phyloP scores from a whole-genome alignment of 2,329 filamentous ascomycete species.

The Lachnellula arida region DNA sequence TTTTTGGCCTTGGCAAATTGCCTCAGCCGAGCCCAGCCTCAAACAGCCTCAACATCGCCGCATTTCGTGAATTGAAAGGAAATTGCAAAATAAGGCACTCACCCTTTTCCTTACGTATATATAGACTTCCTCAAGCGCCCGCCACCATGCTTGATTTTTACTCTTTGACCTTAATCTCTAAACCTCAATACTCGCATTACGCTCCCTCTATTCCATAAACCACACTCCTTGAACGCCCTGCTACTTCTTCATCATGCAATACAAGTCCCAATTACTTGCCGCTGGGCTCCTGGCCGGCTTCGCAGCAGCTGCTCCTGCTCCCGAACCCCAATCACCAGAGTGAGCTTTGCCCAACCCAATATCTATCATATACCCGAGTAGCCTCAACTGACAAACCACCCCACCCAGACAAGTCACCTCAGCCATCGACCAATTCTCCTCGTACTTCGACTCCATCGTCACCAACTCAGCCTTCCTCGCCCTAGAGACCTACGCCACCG shows the following conservation, averaged over 20 bases:
- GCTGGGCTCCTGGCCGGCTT: neutral
- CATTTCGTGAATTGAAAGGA: too few species aligned
- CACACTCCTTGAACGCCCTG: too few species aligned
- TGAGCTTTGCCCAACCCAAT: neutral
- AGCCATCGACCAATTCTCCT: constrained; percentile 3
- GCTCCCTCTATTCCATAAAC: too few species aligned
- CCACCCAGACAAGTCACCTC: constrained; percentile 4
- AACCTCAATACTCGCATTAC: too few species aligned
- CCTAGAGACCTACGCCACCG: constrained; percentile 6
- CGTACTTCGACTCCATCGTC: neutral
- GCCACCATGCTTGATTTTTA: too few species aligned
- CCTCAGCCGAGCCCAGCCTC: too few species aligned
- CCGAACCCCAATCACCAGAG: neutral
- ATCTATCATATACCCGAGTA: neutral
- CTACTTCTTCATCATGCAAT: neutral
- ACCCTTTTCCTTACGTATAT: too few species aligned
- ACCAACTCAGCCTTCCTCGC: constrained; percentile 8
- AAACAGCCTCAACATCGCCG: too few species aligned
- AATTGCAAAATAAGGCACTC: too few species aligned
- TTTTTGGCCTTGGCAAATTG: too few species aligned
- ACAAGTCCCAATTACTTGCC: neutral
- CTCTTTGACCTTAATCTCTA: too few species aligned
- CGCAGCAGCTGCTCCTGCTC: neutral
- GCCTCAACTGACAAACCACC: neutral
- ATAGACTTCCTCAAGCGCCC: too few species aligned